A percentile compares a stretch with the other conserved stretches of the same genome.
Evolutionary conservation across 2,329 filamentous ascomycete genomes (phyloP).

Genomic region (Pseudogymnoascus sp.): DNA sequence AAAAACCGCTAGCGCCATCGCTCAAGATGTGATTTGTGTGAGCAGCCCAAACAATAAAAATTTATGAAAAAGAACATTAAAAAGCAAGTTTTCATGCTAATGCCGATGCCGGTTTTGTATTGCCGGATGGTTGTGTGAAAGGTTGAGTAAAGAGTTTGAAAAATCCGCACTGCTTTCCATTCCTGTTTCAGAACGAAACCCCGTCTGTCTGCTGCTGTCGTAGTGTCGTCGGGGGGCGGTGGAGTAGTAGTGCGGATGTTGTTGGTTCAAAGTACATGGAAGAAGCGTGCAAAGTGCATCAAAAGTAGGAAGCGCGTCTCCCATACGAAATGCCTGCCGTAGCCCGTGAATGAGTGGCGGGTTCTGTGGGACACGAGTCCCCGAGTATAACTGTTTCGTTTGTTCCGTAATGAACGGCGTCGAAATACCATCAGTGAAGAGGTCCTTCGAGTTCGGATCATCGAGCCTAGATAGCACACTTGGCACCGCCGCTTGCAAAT

Average conservation of each 20-base stretch:
- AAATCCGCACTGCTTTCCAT: not conserved
- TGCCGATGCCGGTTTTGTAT: slow-evolving; percentile 3
- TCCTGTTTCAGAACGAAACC: not conserved
- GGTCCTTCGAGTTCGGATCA: slow-evolving; percentile 2
- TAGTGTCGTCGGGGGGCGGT: not conserved
- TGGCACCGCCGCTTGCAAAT: not conserved
- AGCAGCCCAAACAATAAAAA: not conserved
- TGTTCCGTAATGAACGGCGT: not conserved
- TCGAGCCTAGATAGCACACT: not conserved
- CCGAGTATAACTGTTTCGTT: not conserved
- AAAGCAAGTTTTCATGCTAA: slow-evolving; percentile 8
- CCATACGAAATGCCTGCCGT: slow-evolving; percentile 4
- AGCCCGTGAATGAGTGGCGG: slow-evolving; percentile 1
- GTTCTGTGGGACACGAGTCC: not conserved
- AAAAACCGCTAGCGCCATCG: not conserved
- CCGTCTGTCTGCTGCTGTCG: not conserved
- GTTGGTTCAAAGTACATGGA: slow-evolving; percentile 7
- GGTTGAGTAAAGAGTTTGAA: slow-evolving; percentile 4
- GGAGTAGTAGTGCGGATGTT: not conserved
- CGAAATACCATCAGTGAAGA: slow-evolving; percentile 7
- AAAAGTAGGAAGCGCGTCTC: not conserved
- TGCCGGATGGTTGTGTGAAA: not conserved
- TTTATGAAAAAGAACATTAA: not conserved
- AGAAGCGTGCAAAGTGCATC: slow-evolving; percentile 4
- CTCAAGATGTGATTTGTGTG: slow-evolving; percentile 1